Evolutionary conservation across 768 basidiomycete genomes (phyloP).

Genomic region (Leucocoprinus birnbaumii): DNA sequence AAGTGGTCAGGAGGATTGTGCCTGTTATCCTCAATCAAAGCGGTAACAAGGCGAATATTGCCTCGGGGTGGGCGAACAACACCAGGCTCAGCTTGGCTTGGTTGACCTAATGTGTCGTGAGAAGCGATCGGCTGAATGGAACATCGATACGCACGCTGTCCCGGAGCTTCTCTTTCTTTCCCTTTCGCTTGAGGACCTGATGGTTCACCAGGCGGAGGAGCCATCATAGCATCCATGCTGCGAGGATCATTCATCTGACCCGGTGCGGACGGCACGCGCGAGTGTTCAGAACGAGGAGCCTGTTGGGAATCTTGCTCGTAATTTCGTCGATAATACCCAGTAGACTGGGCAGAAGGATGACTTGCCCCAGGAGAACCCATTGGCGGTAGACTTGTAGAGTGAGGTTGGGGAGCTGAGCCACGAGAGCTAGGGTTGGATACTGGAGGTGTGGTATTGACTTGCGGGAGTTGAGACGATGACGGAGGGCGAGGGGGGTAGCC

Average conservation of each 20-base stretch:
- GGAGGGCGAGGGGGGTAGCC: not conserved
- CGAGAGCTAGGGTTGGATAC: not conserved
- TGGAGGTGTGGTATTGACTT: not conserved
- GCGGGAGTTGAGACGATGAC: not conserved
- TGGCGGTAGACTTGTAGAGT: not conserved
- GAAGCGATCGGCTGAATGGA: not conserved
- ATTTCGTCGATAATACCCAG: constrained; percentile 16
- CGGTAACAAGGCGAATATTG: constrained; percentile 53
- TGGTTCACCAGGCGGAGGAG: constrained; percentile 5
- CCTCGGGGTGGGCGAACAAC: constrained; percentile 14
- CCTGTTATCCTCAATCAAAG: constrained; percentile 65
- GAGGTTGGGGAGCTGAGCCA: not conserved
- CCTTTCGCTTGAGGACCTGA: constrained; percentile 3
- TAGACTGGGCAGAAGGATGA: not conserved
- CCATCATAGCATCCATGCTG: constrained; percentile 2
- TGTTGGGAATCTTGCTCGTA: constrained; percentile 16
- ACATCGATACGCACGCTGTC: constrained; percentile 1
- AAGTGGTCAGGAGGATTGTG: constrained; percentile 50
- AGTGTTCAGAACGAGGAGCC: not conserved
- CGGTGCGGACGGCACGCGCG: not conserved
- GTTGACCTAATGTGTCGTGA: constrained; percentile 7
- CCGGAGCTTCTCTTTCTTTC: constrained; percentile 5
- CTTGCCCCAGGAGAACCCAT: not conserved
- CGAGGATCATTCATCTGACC: constrained; percentile 2
- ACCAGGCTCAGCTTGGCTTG: constrained; percentile 1